phyloP scores from a whole-genome alignment of 2,329 filamentous ascomycete species.

The Calonectria hongkongensis region DNA sequence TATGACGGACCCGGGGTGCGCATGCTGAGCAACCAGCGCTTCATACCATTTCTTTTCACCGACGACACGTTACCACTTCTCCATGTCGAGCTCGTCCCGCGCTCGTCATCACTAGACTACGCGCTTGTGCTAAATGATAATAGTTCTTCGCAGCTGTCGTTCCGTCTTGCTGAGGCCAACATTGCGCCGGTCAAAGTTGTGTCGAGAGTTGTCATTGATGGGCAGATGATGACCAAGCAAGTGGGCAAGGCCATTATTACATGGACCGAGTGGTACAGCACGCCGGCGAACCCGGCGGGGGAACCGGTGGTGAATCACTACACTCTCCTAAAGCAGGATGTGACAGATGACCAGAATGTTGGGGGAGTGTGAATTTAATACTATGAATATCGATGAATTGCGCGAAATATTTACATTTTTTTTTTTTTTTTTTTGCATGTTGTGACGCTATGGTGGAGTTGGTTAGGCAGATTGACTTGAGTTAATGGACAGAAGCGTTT shows the following conservation, averaged over 20 bases:
- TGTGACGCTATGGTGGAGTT: background rate
- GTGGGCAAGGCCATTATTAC: background rate
- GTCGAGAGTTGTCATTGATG: background rate
- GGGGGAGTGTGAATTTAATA: background rate
- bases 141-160: background rate
- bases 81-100: background rate
- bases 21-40: slow-evolving; percentile 2
- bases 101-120: background rate
- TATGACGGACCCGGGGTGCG: slow-evolving; percentile 2
- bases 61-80: background rate
- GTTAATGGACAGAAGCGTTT: background rate
- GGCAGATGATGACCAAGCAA: slow-evolving; percentile 1
- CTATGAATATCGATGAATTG: background rate
- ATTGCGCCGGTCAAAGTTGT: background rate
- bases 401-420: background rate
- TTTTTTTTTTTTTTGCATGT: too few relatives aligned
- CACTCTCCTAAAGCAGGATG: slow-evolving; percentile 4
- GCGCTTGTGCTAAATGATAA: background rate
- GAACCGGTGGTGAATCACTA: slow-evolving; percentile 9
- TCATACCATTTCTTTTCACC: background rate
- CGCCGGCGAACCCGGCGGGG: background rate
- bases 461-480: background rate
- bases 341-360: background rate
- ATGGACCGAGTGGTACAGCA: slow-evolving; percentile 9
- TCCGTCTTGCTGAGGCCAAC: background rate